Evolutionary conservation across 768 basidiomycete species (phyloP).

Genomic region (Podaxis sp.): DNA sequence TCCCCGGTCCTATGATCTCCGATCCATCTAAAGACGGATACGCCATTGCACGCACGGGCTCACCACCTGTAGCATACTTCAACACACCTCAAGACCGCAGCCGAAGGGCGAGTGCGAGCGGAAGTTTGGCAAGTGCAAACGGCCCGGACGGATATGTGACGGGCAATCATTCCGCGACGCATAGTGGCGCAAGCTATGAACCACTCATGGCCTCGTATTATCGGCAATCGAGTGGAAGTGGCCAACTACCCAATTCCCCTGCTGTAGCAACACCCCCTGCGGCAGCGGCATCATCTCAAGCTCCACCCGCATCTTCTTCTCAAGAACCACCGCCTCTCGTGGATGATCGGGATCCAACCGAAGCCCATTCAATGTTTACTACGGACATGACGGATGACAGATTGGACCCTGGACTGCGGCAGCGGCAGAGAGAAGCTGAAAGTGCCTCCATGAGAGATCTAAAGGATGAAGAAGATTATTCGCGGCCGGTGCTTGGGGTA

Average conservation of each 20-base stretch:
- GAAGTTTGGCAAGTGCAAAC: constrained; percentile 12
- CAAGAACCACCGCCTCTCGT: constrained; percentile 4
- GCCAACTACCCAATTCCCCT: constrained; percentile 11
- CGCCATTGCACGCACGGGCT: constrained; percentile 27
- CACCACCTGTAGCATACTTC: constrained; percentile 42
- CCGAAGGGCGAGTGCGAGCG: constrained; percentile 16
- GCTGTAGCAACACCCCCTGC: constrained; percentile 21
- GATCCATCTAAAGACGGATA: constrained; percentile 30
- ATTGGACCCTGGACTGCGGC: constrained; percentile 42
- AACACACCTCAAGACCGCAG: constrained; percentile 17
- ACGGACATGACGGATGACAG: constrained; percentile 38
- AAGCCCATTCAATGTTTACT: constrained; percentile 32
- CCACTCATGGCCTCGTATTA: constrained; percentile 23
- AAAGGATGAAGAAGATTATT: constrained; percentile 57
- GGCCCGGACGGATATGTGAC: constrained; percentile 6
- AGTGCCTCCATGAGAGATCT: constrained; percentile 29
- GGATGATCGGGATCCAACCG: constrained; percentile 15
- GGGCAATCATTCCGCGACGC: constrained; percentile 14
- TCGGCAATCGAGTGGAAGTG: constrained; percentile 20
- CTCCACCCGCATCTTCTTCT: constrained; percentile 24
- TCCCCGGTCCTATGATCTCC: constrained; percentile 38
- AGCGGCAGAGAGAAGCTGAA: constrained; percentile 30
- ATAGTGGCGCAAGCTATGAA: constrained; percentile 22
- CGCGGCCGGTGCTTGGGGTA: constrained; percentile 53
- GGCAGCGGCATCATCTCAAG: constrained; percentile 24